Evolutionary conservation across 2,329 filamentous ascomycete species (phyloP).

Genomic region (Hyphodiscus sp.): DNA sequence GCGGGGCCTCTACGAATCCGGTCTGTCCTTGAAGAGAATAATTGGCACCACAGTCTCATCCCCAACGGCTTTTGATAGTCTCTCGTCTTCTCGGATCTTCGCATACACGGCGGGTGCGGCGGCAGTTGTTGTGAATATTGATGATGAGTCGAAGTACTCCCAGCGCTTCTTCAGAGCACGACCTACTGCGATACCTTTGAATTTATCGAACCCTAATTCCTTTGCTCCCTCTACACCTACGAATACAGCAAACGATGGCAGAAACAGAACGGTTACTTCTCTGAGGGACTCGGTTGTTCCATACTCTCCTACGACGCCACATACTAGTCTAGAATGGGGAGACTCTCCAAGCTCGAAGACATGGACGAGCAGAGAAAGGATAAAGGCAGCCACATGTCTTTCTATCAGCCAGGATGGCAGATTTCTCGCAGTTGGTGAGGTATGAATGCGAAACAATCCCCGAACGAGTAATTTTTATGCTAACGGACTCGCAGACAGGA

Average conservation of each 20-base stretch:
- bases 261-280: conserved; percentile 47
- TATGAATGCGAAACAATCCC: conserved; percentile 29
- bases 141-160: conserved; percentile 54
- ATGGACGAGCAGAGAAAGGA: conserved; percentile 83
- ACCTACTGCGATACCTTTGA: conserved; percentile 63
- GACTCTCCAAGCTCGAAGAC: conserved; percentile 64
- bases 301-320: conserved; percentile 30
- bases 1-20: conserved; percentile 45
- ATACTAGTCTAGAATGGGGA: conserved; percentile 41
- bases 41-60: conserved; percentile 85
- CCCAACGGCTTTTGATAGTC: conserved; percentile 78
- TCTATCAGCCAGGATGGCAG: conserved; percentile 81
- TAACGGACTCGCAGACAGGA: conserved; percentile 55
- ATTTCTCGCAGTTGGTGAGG: conserved; percentile 85
- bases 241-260: conserved; percentile 56
- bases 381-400: conserved; percentile 90
- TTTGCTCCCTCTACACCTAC: conserved; percentile 49
- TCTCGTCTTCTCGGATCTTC: conserved; percentile 63
- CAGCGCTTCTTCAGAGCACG: conserved; percentile 90
- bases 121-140: conserved; percentile 80
- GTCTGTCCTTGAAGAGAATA: conserved; percentile 72
- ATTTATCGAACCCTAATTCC: conserved; percentile 44
- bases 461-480: not conserved
- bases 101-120: conserved; percentile 90
- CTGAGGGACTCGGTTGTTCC: conserved; percentile 39